Base-by-base conservation (phyloP, 306 rosid species). In the Castanea crenata region DNA sequence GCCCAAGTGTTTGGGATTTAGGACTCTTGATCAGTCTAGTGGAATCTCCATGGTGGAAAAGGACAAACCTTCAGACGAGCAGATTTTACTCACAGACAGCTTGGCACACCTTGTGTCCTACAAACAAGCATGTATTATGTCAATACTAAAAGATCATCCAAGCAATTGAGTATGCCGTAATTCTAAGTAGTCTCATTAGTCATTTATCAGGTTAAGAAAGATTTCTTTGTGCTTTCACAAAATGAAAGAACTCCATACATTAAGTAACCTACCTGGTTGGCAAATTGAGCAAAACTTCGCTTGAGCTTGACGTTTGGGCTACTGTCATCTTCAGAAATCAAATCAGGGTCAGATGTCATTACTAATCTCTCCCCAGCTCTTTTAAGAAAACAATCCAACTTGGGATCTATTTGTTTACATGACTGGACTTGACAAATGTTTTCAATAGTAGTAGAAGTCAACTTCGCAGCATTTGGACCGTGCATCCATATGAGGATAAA, bases 401-500 rank as follows among this genome's bases (percentile, higher is more conserved):
- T 64, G 27, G 91, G 83, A 80, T 89, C 79, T 19, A 69, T 35
- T 76, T 86, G 79, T 13, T 56, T 3, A 38, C 25, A n/a, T 59
- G 86, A 73, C 78, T 82, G 89, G 65, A 90, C 80, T 56, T 72
- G 16, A 69, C 97, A 94, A 49, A 91, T 87, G 57, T 80, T 75
- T 8, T 69, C 92, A 54, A 92, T 51, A 16, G 46, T 16, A 34
- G 83, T 29, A 34, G 34, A 6, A 12, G 89, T 76, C 55, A 83
- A 35, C 13, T 59, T 69, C 20, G 85, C 88, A 54, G 58, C 76
- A 64, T 76, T 79, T 55, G 94, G 98, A 68, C 98, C 98, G 16
- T 85, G 91, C 71, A 72, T 77, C 97, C 97, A 94, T 3, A 0
- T 41, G 54, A 92, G 86, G 58, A 78, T 16, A 80, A 86, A 91